These are phyloP conservation scores for Tulasnella sp. DNA, from an alignment of 768 basidiomycete genomes.

Conservation along the genomic window DNA sequence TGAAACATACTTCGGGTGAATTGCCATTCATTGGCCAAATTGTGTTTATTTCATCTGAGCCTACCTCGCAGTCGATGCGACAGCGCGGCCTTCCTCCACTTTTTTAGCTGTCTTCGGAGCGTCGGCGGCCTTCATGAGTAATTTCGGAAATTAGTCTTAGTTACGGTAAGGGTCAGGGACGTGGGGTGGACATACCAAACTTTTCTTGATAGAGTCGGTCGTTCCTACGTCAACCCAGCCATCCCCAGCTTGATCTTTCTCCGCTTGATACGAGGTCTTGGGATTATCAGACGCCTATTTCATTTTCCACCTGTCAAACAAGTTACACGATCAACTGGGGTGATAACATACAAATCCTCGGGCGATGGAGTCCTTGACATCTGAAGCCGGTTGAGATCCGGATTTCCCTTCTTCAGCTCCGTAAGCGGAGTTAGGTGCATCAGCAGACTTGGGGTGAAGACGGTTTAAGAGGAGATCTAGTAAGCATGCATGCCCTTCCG, in stretches of 20 bases:
- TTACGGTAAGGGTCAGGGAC: too few species aligned
- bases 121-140: slow-evolving; percentile 3
- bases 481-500: too few species aligned
- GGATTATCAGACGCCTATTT: neutral
- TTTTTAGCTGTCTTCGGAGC: slow-evolving; percentile 9
- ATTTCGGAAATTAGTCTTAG: neutral
- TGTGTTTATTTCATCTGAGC: too few species aligned
- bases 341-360: too few species aligned
- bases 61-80: neutral
- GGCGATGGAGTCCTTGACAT: too few species aligned
- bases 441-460: too few species aligned
- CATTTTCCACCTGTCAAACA: neutral
- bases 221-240: neutral
- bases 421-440: too few species aligned
- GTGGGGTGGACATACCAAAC: neutral
- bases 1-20: neutral
- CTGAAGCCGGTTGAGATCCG: too few species aligned
- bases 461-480: too few species aligned
- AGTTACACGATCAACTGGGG: neutral
- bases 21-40: neutral
- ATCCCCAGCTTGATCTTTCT: slow-evolving; percentile 1
- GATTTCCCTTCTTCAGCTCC: too few species aligned
- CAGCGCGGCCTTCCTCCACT: neutral
- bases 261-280: neutral
- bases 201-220: neutral